phyloP scores from a whole-genome alignment of 305 asterid genomes.

The Rubia tinctorum region DNA sequence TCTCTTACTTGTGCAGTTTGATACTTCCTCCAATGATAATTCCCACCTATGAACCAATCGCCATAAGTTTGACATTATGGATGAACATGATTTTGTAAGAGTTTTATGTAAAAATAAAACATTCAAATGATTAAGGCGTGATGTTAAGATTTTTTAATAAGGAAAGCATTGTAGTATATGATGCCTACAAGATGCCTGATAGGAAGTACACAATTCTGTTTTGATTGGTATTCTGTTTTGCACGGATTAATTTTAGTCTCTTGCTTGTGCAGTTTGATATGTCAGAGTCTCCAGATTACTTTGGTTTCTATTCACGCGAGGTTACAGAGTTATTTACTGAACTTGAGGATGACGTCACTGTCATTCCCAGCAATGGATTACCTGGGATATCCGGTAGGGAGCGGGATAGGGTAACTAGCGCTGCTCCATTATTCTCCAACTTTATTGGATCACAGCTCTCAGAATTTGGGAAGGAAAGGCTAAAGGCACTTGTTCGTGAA shows the following conservation, averaged over 20 bases:
- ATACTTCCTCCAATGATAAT: conserved; percentile 14
- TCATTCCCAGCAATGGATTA: conserved; percentile 20
- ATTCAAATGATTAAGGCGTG: background rate
- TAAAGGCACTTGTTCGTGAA: conserved; percentile 51
- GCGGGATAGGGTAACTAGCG: conserved; percentile 12
- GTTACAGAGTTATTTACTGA: conserved; percentile 45
- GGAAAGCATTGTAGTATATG: background rate
- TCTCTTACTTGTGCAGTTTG: conserved; percentile 15
- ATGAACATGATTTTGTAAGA: background rate
- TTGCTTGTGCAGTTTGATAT: conserved; percentile 26
- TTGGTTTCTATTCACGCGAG: conserved; percentile 54
- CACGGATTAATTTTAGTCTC: background rate
- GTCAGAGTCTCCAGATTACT: conserved; percentile 62
- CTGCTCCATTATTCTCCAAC: conserved; percentile 44
- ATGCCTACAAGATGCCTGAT: background rate
- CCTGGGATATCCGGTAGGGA: conserved; percentile 22
- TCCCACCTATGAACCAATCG: background rate
- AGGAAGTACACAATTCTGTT: background rate
- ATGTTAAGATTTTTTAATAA: too few relatives aligned
- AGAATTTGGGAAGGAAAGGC: conserved; percentile 47
- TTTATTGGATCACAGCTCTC: conserved; percentile 58
- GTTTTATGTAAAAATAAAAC: too few relatives aligned
- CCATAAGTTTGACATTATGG: background rate
- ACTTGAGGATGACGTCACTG: conserved; percentile 43
- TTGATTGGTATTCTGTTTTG: background rate